Percentiles rank a stretch among this genome's conserved stretches.
Evolutionary conservation across 306 rosid species (phyloP).

Genomic region (Vachellia collinsii): DNA sequence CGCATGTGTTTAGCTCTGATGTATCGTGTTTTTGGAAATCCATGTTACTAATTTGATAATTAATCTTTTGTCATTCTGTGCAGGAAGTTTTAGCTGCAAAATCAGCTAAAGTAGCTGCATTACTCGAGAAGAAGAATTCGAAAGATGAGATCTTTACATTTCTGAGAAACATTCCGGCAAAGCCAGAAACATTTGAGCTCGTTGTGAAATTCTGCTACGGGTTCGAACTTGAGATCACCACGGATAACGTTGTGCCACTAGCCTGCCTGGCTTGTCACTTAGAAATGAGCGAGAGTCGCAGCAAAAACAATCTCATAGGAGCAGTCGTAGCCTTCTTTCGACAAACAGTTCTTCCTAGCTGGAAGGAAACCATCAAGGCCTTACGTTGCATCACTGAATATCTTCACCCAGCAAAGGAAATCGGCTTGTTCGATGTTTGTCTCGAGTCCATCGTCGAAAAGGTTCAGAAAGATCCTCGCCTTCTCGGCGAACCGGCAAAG

Average conservation of each 20-base stretch:
- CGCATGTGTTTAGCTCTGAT: not conserved
- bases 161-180: conserved; percentile 46
- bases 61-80: not conserved
- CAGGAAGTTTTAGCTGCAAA: conserved; percentile 54
- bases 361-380: conserved; percentile 58
- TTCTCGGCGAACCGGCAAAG: conserved; percentile 49
- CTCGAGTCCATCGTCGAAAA: conserved; percentile 45
- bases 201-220: conserved; percentile 59
- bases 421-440: conserved; percentile 54
- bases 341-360: conserved; percentile 50
- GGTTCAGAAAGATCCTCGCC: conserved; percentile 42
- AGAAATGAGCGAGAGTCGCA: conserved; percentile 54
- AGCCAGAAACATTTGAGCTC: conserved; percentile 43
- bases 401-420: conserved; percentile 41
- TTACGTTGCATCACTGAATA: conserved; percentile 41
- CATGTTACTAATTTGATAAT: not conserved
- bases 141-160: conserved; percentile 38
- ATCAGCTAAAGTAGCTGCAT: conserved; percentile 45
- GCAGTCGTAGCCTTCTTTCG: conserved; percentile 39
- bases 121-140: conserved; percentile 30
- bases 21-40: not conserved
- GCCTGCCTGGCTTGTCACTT: conserved; percentile 46
- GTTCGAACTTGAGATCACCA: conserved; percentile 35
- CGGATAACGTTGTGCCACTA: conserved; percentile 53
- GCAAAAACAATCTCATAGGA: conserved; percentile 49